Evolutionary conservation across 352 stramenopile genomes (phyloP), one percentile per base, ranked within the genome.

Genomic region (Globisporangium paddicum): DNA sequence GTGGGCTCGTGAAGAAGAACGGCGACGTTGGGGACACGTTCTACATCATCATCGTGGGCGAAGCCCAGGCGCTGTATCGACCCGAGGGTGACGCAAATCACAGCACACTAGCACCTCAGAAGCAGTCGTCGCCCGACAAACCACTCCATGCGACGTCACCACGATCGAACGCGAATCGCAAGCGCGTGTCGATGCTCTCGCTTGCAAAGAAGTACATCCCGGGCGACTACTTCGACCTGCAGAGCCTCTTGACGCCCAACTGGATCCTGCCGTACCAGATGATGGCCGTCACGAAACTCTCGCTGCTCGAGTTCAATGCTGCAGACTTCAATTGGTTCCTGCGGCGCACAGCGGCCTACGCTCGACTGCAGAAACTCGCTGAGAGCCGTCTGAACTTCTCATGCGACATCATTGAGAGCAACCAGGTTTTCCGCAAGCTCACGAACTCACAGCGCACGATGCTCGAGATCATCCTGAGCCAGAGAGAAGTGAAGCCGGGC

Each of bases 181-280:
- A 80, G 56, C 73, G 78, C 21, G 59, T 82, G 32, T 89, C 77
- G 28, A 82, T 83, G 53, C 58, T 93, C 26, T 81, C 82, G 30
- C 52, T 82, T 16, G 71, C 73, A 18, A 90, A 89, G 51, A 88
- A 86, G 37, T 95, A 90, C 65, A 83, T 86, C 18, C 79, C 86
- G 8, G 89, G 89, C 8, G 89, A 97, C 62, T 97, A 95, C 69
- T 96, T 96, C 60, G 84, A 94, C 42, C 69, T 94, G 8, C 82
- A 90, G 51, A 88, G 73, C n/a, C 63, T 94, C 26, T 45, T 94
- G 42, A 90, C 81, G 2, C 84, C 80, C 16, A 79, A 88, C 54
- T 88, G 73, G 70, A 62, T 63, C 51, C 62, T 86, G 14, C 77
- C 73, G 25, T 90, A 83, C 45, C 71, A 83, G 58, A 88, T 88